A percentile compares a stretch with the other conserved stretches of the same genome.
Conservation (phyloP, 768 basidiomycete genomes). For the Russula abietina region DNA sequence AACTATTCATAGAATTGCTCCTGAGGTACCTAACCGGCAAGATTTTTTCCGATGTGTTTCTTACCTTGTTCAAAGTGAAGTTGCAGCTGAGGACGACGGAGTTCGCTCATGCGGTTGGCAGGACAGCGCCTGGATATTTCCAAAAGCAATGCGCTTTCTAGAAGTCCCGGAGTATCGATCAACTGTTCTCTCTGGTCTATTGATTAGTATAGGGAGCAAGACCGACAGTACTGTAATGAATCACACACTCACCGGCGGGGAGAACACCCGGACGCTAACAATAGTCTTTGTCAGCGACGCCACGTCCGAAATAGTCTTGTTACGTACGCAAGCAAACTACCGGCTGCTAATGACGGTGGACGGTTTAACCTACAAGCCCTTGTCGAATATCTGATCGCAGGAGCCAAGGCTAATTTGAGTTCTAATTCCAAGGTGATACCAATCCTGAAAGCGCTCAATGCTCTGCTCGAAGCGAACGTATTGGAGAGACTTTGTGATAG, state of each 20-base stretch:
- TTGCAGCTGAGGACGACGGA: conserved; percentile 32
- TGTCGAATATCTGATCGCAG: conserved; percentile 49
- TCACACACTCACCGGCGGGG: conserved; percentile 10
- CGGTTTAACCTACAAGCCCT: conserved; percentile 49
- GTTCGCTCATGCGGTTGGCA: conserved; percentile 45
- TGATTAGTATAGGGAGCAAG: conserved; percentile 76
- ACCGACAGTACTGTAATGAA: conserved; percentile 75
- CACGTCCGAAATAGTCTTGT: conserved; percentile 58
- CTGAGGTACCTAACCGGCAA: conserved; percentile 35
- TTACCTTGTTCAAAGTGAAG: conserved; percentile 9
- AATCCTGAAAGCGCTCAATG: conserved; percentile 65
- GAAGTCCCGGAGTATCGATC: conserved; percentile 56
- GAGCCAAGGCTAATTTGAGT: conserved; percentile 47
- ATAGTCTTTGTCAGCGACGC: conserved; percentile 48
- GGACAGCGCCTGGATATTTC: conserved; percentile 70
- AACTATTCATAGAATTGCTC: conserved; percentile 50
- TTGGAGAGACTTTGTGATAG: conserved; percentile 45
- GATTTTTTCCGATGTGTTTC: background rate
- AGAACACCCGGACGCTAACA: conserved; percentile 24
- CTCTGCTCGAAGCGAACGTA: conserved; percentile 64
- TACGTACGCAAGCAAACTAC: conserved; percentile 49
- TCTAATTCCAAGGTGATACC: conserved; percentile 79
- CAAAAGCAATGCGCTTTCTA: conserved; percentile 60
- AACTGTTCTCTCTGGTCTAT: conserved; percentile 59
- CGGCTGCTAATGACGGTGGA: conserved; percentile 30